Evolutionary conservation across 768 basidiomycete species (phyloP).

Genomic region (Ephemerocybe angulata): DNA sequence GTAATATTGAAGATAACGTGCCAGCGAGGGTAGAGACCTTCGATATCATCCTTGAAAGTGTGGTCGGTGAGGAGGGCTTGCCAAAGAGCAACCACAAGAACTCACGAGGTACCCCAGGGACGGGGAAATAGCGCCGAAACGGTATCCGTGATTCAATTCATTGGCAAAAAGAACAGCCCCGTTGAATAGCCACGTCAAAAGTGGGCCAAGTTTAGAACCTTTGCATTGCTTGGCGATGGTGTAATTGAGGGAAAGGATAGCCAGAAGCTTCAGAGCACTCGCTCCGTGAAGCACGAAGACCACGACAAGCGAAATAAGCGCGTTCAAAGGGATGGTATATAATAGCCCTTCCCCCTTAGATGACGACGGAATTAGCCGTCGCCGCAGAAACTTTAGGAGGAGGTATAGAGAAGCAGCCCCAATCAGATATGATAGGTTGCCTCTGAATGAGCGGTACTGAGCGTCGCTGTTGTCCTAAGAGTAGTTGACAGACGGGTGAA

Average conservation of each 20-base stretch:
- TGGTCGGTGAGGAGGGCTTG: slow-evolving; percentile 3
- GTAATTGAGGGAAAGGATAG: slow-evolving; percentile 72
- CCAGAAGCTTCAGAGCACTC: slow-evolving; percentile 71
- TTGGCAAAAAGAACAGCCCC: slow-evolving; percentile 69
- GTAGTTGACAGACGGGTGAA: slow-evolving; percentile 5
- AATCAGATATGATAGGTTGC: slow-evolving; percentile 66
- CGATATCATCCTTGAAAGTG: slow-evolving; percentile 50
- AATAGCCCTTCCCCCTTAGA: slow-evolving; percentile 19
- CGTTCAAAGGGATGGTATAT: slow-evolving; percentile 53
- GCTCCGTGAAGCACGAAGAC: slow-evolving; percentile 77
- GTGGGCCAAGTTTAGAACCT: slow-evolving; percentile 42
- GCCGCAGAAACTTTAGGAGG: slow-evolving; percentile 47
- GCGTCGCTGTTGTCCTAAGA: slow-evolving; percentile 85
- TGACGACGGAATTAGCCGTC: slow-evolving; percentile 23
- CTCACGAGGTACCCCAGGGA: slow-evolving; percentile 60
- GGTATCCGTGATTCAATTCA: slow-evolving; percentile 72
- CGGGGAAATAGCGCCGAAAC: slow-evolving; percentile 53
- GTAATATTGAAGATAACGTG: slow-evolving; percentile 94
- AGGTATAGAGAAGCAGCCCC: slow-evolving; percentile 51
- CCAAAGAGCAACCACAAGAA: slow-evolving; percentile 2
- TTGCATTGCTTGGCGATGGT: slow-evolving; percentile 46
- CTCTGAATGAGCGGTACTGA: slow-evolving; percentile 87
- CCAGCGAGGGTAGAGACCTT: slow-evolving; percentile 89
- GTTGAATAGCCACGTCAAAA: slow-evolving; percentile 79
- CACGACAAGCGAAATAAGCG: slow-evolving; percentile 59